These are phyloP conservation scores for Rhododendron ovatum DNA, from an alignment of 148 eudicot species.

Conservation along the genomic window DNA sequence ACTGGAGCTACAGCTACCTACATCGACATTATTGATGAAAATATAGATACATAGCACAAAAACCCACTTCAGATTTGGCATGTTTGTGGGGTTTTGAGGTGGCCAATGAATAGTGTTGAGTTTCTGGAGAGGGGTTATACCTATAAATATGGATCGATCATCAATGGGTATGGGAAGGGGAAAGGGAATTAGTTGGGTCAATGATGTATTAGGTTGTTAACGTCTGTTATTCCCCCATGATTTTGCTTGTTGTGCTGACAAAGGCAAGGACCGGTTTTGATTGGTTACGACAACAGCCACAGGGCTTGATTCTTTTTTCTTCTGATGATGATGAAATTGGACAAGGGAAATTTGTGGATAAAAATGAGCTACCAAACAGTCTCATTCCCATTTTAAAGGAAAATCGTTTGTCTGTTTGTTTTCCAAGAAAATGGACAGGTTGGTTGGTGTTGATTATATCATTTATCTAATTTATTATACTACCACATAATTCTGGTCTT, in stretches of 20 bases:
- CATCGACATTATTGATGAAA: conserved; percentile 14
- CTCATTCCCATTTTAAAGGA: not conserved
- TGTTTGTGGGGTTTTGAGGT: conserved; percentile 3
- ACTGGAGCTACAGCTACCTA: conserved; percentile 18
- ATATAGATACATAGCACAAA: conserved; percentile 18
- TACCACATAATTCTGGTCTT: no score
- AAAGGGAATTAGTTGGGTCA: not conserved
- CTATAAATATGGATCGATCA: not conserved
- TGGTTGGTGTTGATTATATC: no score
- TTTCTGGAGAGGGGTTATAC: not conserved
- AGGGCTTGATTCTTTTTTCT: not conserved
- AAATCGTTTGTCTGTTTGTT: not conserved
- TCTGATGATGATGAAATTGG: not conserved
- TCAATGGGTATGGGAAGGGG: not conserved
- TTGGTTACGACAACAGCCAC: not conserved
- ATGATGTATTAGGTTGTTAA: not conserved
- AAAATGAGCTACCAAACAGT: not conserved
- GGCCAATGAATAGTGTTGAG: not conserved
- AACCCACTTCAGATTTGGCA: conserved; percentile 31
- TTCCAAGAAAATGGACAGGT: not conserved
- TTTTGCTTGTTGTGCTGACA: conserved; percentile 1
- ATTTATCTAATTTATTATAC: no score
- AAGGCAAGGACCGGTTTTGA: not conserved
- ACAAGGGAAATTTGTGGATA: not conserved
- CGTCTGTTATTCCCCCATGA: not conserved